phyloP scores from a whole-genome alignment of 2,329 filamentous ascomycete species.

The Neonectria ditissima region DNA sequence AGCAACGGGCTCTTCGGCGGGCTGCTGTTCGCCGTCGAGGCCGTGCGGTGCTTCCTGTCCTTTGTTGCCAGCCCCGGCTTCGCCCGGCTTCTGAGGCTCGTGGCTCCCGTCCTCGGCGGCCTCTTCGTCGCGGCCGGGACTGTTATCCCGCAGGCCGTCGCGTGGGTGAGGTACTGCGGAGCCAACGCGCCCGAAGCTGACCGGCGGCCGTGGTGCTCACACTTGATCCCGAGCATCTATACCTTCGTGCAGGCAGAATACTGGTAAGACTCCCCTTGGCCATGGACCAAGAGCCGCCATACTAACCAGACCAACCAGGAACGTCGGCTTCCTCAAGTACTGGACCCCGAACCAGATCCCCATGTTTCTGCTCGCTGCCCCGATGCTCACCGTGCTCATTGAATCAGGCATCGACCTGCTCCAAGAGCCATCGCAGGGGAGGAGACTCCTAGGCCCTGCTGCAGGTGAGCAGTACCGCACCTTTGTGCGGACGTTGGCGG shows the following conservation, averaged over 20 bases:
- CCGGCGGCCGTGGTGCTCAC: constrained; percentile 79
- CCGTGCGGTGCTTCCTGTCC: constrained; percentile 53
- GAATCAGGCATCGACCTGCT: constrained; percentile 66
- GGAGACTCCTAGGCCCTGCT: constrained; percentile 10
- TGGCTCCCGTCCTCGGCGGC: constrained; percentile 74
- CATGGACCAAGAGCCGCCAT: constrained; percentile 20
- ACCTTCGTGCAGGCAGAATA: constrained; percentile 89
- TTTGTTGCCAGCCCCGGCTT: constrained; percentile 45
- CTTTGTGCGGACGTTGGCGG: constrained; percentile 70
- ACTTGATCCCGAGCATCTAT: constrained; percentile 86
- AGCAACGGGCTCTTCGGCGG: constrained; percentile 91
- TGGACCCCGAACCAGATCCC: constrained; percentile 91
- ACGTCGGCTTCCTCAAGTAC: constrained; percentile 87
- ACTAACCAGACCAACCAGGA: constrained; percentile 66
- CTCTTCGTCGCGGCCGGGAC: constrained; percentile 75
- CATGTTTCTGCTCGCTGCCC: constrained; percentile 85
- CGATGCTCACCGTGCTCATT: constrained; percentile 75
- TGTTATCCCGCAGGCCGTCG: constrained; percentile 77
- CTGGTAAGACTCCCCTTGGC: constrained; percentile 71
- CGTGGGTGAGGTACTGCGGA: constrained; percentile 78
- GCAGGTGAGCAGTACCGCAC: constrained; percentile 33
- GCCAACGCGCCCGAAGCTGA: constrained; percentile 40
- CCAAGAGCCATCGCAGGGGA: constrained; percentile 34
- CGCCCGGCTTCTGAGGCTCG: constrained; percentile 62
- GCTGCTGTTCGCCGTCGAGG: constrained; percentile 76